A percentile compares a stretch with the other conserved stretches of the same genome.
phyloP scores from a whole-genome alignment of 1,284 basidiomycete genomes.

The Trichosporon inkin region DNA sequence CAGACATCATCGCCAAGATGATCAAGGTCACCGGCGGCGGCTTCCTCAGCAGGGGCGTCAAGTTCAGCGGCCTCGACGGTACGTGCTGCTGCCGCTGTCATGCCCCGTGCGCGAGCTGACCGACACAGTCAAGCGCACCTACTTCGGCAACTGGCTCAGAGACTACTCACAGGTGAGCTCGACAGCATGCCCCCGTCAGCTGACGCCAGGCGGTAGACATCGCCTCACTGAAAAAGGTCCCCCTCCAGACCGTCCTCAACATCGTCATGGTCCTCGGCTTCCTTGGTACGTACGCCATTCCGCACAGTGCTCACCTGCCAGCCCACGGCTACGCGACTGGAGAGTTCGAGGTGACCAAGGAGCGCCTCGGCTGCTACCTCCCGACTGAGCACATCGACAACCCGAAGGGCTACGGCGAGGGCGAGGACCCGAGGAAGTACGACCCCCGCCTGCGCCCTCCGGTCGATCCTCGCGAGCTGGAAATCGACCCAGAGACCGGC shows the following conservation, averaged over 20 bases:
- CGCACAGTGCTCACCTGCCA: not conserved
- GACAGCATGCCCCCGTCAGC: not conserved
- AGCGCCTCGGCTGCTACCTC: slow-evolving; percentile 80
- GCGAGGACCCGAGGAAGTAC: slow-evolving; percentile 74
- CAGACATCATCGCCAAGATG: slow-evolving; percentile 45
- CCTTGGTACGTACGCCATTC: slow-evolving; percentile 11
- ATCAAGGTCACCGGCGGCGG: slow-evolving; percentile 62
- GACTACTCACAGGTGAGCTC: slow-evolving; percentile 60
- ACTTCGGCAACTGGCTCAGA: slow-evolving; percentile 57
- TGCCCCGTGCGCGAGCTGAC: slow-evolving; percentile 27
- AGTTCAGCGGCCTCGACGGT: slow-evolving; percentile 57
- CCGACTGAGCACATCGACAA: slow-evolving; percentile 87
- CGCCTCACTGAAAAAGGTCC: slow-evolving; percentile 65
- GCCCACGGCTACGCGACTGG: slow-evolving; percentile 39
- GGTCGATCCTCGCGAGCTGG: slow-evolving; percentile 70
- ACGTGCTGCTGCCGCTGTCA: not conserved
- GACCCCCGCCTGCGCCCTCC: slow-evolving; percentile 73
- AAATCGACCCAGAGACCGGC: slow-evolving; percentile 77
- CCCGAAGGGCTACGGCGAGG: slow-evolving; percentile 73
- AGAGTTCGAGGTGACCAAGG: slow-evolving; percentile 86
- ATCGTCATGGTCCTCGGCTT: slow-evolving; percentile 86
- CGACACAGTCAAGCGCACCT: slow-evolving; percentile 51
- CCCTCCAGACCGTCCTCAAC: slow-evolving; percentile 75
- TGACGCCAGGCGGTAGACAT: slow-evolving; percentile 71
- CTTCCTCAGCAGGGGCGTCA: slow-evolving; percentile 63